Evolutionary conservation across 1,139 yeast genomes (phyloP), one percentile per base, ranked within the genome.

Genomic region (Hyphopichia pseudoburtonii): DNA sequence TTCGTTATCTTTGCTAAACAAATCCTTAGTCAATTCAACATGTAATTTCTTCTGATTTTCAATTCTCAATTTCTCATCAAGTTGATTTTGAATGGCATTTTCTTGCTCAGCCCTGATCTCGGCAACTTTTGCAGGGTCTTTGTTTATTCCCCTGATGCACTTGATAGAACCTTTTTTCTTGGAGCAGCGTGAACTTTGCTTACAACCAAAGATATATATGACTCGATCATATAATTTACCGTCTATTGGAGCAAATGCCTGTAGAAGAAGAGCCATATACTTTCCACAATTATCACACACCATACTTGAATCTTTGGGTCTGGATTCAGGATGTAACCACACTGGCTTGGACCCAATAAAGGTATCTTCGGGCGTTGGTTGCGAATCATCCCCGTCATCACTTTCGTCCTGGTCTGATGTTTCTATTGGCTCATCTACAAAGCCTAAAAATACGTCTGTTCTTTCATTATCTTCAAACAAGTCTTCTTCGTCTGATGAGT

Each of bases 301-400:
- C 3, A 81, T 50, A 22, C 77, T 56, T 11, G 71, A 72, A 3
- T 63, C 63, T 9, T 70, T 59, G 1, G 95, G 94, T 11, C 62
- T 57, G 0, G 88, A 78, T 1, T 68, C 64, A 2, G 73, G 71
- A 41, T 76, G 74, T 32, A 84, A 62, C 71, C 69, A 79, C 2
- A 75, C 54, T 4, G 94, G 95, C 39, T 72, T 67, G 0, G 94
- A 92, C 1, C 97, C 97, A 27, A 88, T 71, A 47, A 86, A 82
- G 1, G 92, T 78, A 51, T 87, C 96, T 45, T 82, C 88, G 3
- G 80, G 56, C 0, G 80, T 70, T 14, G 87, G 76, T 16, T 60
- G 64, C 27, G 76, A 80, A 11, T 59, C 62, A 4, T 51, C 54
- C 17, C 28, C 30, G 11, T 8, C 14, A 24, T 57, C 67, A 17